A percentile compares a stretch with the other conserved stretches of the same genome.
phyloP scores from a whole-genome alignment of 768 basidiomycete genomes.

The Lactifluus subvellereus region DNA sequence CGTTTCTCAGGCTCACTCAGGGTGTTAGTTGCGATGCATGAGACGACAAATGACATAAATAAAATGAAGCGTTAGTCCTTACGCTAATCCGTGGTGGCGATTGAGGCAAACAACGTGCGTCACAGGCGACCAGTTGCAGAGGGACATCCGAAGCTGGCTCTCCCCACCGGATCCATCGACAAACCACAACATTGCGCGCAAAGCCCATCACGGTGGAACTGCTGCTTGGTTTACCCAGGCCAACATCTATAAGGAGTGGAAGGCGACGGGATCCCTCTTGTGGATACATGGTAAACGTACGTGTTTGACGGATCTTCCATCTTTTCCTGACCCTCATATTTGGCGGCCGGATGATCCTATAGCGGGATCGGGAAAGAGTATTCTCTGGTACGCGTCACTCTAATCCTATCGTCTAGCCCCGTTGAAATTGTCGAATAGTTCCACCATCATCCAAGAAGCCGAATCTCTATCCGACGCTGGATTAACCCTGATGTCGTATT shows the following conservation, averaged over 20 bases:
- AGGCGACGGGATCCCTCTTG: background rate
- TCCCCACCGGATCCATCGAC: conserved; percentile 7
- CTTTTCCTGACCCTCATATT: no score
- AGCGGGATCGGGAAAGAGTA: conserved; percentile 6
- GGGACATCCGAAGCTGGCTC: background rate
- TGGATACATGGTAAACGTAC: conserved; percentile 9
- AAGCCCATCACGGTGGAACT: background rate
- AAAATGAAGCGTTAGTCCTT: background rate
- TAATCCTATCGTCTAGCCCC: background rate
- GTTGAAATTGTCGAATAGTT: background rate
- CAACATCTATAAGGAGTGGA: background rate
- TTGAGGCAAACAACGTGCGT: background rate
- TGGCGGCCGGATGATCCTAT: background rate
- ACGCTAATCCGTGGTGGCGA: background rate
- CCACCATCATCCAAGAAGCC: background rate
- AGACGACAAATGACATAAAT: background rate
- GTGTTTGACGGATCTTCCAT: background rate
- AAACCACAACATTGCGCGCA: background rate
- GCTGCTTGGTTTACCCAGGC: background rate
- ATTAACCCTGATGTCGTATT: background rate
- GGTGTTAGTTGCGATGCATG: background rate
- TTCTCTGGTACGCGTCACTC: background rate
- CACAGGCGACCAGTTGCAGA: background rate
- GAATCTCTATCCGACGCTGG: background rate
- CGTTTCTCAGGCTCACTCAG: background rate